Evolutionary conservation across 2,329 filamentous ascomycete genomes (phyloP).

Genomic region (Rosellinia necatrix): DNA sequence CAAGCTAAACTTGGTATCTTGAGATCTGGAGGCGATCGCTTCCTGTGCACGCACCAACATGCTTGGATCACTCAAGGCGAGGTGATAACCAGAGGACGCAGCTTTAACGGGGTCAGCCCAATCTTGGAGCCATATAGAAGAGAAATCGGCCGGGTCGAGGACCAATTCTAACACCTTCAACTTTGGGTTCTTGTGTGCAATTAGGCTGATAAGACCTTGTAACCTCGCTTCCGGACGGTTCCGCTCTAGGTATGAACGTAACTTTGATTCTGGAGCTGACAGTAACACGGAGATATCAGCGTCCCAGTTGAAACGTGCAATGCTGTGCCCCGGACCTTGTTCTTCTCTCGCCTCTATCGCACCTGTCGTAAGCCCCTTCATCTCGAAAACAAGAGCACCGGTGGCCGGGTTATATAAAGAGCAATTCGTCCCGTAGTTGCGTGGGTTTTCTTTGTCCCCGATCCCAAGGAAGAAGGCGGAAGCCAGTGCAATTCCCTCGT

Average conservation of each 20-base stretch:
- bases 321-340: neutral
- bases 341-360: conserved; percentile 12
- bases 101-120: neutral
- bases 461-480: conserved; percentile 2
- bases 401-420: conserved; percentile 1
- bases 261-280: neutral
- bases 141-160: neutral
- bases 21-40: neutral
- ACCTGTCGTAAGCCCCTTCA: conserved; percentile 8
- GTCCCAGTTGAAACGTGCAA: conserved; percentile 8
- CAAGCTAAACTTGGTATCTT: conserved; percentile 5
- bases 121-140: conserved; percentile 5
- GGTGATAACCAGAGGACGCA: conserved; percentile 1
- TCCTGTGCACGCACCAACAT: conserved; percentile 4
- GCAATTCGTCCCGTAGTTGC: conserved; percentile 10
- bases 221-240: neutral
- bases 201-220: conserved; percentile 1
- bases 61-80: neutral
- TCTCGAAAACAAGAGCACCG: conserved; percentile 3
- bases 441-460: conserved; percentile 1
- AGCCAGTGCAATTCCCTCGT: neutral
- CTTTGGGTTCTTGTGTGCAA: conserved; percentile 16
- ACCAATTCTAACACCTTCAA: conserved; percentile 5
- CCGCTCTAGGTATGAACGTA: neutral
- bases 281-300: conserved; percentile 14